Conservation (phyloP, 768 basidiomycete species). For the Cystofilobasidium bisporidii region DNA sequence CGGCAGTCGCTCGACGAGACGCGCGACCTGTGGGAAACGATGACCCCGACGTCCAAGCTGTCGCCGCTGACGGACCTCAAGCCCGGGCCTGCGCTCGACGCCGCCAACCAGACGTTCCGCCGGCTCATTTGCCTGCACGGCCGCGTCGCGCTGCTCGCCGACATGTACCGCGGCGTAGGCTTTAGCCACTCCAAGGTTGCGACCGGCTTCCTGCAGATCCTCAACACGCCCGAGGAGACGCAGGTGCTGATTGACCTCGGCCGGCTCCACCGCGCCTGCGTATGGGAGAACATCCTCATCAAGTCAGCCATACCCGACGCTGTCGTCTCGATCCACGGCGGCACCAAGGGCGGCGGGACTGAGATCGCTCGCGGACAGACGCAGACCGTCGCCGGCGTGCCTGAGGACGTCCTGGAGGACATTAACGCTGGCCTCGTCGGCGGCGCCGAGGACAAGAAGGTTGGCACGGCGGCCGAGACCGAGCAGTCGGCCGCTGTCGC, state of each 20-base stretch:
- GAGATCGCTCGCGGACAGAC: constrained; percentile 21
- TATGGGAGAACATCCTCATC: constrained; percentile 79
- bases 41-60: constrained; percentile 53
- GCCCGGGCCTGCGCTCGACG: constrained; percentile 40
- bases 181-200: constrained; percentile 71
- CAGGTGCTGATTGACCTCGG: constrained; percentile 65
- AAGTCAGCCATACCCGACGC: constrained; percentile 45
- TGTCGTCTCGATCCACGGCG: constrained; percentile 20
- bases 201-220: constrained; percentile 60
- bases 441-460: constrained; percentile 5
- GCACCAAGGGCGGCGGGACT: constrained; percentile 4
- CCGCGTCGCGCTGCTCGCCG: constrained; percentile 70
- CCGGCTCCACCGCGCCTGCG: constrained; percentile 63
- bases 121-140: constrained; percentile 65
- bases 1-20: constrained; percentile 61
- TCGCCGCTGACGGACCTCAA: constrained; percentile 53
- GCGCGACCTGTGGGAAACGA: constrained; percentile 56
- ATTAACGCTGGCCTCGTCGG: constrained; percentile 6
- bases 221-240: constrained; percentile 57
- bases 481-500: background rate
- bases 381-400: constrained; percentile 25
- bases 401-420: constrained; percentile 25
- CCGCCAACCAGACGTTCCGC: constrained; percentile 59
- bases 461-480: background rate
- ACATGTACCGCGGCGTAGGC: constrained; percentile 73